phyloP scores from a whole-genome alignment of 306 rosid genomes.

The Castanea sativa region DNA sequence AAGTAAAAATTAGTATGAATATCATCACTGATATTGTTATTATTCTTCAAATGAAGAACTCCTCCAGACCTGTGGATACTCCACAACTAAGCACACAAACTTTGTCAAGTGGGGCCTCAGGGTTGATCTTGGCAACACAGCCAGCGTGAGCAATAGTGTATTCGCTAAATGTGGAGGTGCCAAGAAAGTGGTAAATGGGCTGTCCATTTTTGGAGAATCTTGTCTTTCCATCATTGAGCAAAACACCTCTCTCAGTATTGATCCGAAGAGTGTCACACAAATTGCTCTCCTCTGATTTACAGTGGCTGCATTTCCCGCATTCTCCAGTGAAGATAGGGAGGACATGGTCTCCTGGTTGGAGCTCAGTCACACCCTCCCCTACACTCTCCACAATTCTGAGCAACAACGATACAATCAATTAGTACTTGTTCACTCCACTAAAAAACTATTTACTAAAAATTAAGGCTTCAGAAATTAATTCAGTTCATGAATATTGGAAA shows the following conservation, averaged over 20 bases:
- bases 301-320: slow-evolving; percentile 78
- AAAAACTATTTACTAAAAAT: neutral
- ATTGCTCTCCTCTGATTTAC: slow-evolving; percentile 89
- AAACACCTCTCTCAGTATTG: slow-evolving; percentile 79
- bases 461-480: too few relatives aligned
- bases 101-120: slow-evolving; percentile 89
- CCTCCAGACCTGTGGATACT: slow-evolving; percentile 67
- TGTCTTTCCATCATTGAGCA: slow-evolving; percentile 58
- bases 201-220: slow-evolving; percentile 75
- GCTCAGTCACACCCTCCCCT: slow-evolving; percentile 86
- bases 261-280: slow-evolving; percentile 89
- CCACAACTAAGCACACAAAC: slow-evolving; percentile 93
- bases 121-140: slow-evolving; percentile 81
- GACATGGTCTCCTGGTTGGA: slow-evolving; percentile 85
- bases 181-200: slow-evolving; percentile 75
- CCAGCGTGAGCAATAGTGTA: slow-evolving; percentile 84
- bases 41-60: neutral
- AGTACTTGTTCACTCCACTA: neutral
- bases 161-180: slow-evolving; percentile 88
- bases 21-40: too few relatives aligned
- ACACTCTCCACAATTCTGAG: slow-evolving; percentile 70
- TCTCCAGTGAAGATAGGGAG: slow-evolving; percentile 95
- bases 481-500: too few relatives aligned
- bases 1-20: too few relatives aligned
- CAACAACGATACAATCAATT: slow-evolving; percentile 5